Evolutionary conservation across 1,139 yeast species (phyloP).

Genomic region (Kodamaea fungicola): DNA sequence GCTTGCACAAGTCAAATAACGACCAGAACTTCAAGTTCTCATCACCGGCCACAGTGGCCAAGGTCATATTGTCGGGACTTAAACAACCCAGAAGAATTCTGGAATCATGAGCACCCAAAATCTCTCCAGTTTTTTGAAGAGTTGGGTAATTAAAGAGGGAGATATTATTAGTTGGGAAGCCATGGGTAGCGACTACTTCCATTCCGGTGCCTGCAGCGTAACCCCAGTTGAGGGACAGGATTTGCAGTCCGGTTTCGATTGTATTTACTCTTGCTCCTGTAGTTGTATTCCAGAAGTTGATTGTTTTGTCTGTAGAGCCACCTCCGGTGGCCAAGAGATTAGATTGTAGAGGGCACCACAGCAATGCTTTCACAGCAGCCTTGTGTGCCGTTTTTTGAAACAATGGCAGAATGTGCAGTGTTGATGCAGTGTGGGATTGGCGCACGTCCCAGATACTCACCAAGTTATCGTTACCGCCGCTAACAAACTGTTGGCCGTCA

Average conservation of each 20-base stretch:
- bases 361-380: slow-evolving; percentile 94
- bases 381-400: slow-evolving; percentile 77
- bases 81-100: slow-evolving; percentile 80
- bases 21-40: slow-evolving; percentile 96
- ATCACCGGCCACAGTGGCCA: slow-evolving; percentile 96
- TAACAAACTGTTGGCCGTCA: slow-evolving; percentile 83
- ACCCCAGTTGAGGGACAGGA: slow-evolving; percentile 92
- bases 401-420: slow-evolving; percentile 48
- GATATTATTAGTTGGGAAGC: slow-evolving; percentile 84
- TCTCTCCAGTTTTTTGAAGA: slow-evolving; percentile 84
- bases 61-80: slow-evolving; percentile 85
- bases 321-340: slow-evolving; percentile 94
- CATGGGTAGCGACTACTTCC: slow-evolving; percentile 93
- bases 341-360: slow-evolving; percentile 90
- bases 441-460: slow-evolving; percentile 96
- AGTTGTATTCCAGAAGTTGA: slow-evolving; percentile 93
- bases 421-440: slow-evolving; percentile 9
- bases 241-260: slow-evolving; percentile 91
- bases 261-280: slow-evolving; percentile 86
- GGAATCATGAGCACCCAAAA: slow-evolving; percentile 83
- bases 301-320: slow-evolving; percentile 84
- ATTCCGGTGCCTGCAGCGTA: slow-evolving; percentile 64
- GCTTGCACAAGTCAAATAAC: slow-evolving; percentile 62
- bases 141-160: slow-evolving; percentile 85
- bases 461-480: slow-evolving; percentile 93